Conservation (phyloP, 2,329 filamentous ascomycete species). For the Leptosphaerulina australis region DNA sequence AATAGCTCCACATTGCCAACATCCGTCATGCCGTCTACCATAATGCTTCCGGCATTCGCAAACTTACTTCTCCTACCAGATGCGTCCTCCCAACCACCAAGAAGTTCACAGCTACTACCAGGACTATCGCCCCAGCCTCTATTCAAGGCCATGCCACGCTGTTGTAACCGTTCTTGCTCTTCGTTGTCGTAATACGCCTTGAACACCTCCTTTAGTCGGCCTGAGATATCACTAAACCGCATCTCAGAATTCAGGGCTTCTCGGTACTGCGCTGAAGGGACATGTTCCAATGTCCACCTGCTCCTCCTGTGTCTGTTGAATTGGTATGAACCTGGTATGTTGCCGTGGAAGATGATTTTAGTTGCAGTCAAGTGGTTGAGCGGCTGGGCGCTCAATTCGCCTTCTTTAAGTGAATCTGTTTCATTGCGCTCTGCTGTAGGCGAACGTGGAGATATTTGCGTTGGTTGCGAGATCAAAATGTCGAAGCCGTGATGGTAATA, state of each 20-base stretch:
- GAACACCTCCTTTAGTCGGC: conserved; percentile 72
- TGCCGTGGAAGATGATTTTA: conserved; percentile 92
- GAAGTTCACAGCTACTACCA: conserved; percentile 78
- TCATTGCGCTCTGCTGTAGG: conserved; percentile 62
- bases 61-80: conserved; percentile 44
- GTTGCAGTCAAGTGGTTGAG: conserved; percentile 77
- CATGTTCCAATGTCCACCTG: conserved; percentile 75
- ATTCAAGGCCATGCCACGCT: conserved; percentile 80
- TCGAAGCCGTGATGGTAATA: conserved; percentile 98
- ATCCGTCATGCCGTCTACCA: conserved; percentile 55
- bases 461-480: conserved; percentile 82
- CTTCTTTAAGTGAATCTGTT: conserved; percentile 30
- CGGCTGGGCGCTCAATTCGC: conserved; percentile 39
- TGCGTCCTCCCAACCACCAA: conserved; percentile 71
- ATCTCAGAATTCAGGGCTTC: conserved; percentile 74
- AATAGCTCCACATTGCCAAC: conserved; percentile 82
- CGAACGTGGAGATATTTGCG: conserved; percentile 54
- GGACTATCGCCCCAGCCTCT: conserved; percentile 90
- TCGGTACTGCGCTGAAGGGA: conserved; percentile 50
- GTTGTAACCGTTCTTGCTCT: conserved; percentile 59
- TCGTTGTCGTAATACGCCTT: conserved; percentile 65
- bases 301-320: conserved; percentile 94
- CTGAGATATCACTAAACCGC: conserved; percentile 63
- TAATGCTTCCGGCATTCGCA: conserved; percentile 43
- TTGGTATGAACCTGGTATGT: conserved; percentile 92